Base-by-base conservation (phyloP, 306 rosid genomes). In the Trichosanthes truncata region DNA sequence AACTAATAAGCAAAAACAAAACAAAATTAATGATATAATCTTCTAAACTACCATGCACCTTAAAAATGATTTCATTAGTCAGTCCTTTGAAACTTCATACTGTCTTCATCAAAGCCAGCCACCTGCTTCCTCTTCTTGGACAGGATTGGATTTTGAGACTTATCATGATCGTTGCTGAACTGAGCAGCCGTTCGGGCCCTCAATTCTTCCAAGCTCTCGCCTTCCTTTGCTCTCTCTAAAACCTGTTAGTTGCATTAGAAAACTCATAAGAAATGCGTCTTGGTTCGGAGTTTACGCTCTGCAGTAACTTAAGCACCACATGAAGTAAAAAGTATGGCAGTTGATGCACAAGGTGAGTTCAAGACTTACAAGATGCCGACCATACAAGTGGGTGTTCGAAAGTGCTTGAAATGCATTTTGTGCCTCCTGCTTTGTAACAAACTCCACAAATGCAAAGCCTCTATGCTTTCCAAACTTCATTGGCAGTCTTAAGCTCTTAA, bases 401-500 rank as follows among this genome's bases (percentile, higher is more conserved):
- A 94, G 97, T 25, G 97, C 95, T 80, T 88, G 53, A 65, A 91
- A 76, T 23, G 97, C 97, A 84, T 92, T 91, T 71, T 89, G 83
- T 38, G 97, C 87, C 79, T 92, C 98, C 83, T 94, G 98, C 88
- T 92, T 93, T 80, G 98, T 89, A 67, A 86, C 91, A 84, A 82
- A 94, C 83, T 92, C 98, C 68, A 94, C 95, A 85, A 94, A 94
- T 63, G 95, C 97, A 88, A 94, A 94, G 6, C 97, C 97, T 85
- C 97, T 92, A 84, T 91, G 99, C 74, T 79, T 90, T 74, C 97
- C 97, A 43, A 90, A 86, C 86, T 90, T 91, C 92, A 83, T 86
- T 60, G 99, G 97, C 80, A 93, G 81, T 86, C 97, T 88, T 83
- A 93, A 76, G 82, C 99, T 93, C 85, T 96, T 96, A 80, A 93